Conservation (phyloP, 768 basidiomycete species). For the Nidula microcarpa region DNA sequence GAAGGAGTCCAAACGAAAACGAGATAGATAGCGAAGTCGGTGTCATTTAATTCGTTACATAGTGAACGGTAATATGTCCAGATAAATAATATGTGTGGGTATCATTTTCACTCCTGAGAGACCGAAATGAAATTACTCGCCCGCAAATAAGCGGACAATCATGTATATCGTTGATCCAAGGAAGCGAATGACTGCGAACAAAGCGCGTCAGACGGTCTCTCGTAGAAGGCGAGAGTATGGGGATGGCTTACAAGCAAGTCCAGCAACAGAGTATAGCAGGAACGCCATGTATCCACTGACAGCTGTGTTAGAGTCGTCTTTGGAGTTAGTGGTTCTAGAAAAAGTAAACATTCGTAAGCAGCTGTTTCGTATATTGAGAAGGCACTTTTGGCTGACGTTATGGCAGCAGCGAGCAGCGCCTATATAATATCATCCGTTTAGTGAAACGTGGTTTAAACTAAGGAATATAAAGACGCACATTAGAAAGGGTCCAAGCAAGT, state of each 20-base stretch:
- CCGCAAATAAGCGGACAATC: conserved; percentile 82
- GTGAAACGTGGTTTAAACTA: neutral
- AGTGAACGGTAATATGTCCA: too few species aligned
- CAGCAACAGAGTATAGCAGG: conserved; percentile 83
- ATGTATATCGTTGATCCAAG: conserved; percentile 80
- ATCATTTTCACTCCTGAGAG: too few species aligned
- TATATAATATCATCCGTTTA: conserved; percentile 13
- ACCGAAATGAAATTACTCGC: conserved; percentile 51
- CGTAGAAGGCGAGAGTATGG: neutral
- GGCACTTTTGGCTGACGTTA: conserved; percentile 42
- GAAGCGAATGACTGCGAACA: conserved; percentile 71
- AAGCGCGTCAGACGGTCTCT: neutral
- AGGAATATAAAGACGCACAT: conserved; percentile 39
- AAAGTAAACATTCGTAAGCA: conserved; percentile 1
- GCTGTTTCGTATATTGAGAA: neutral
- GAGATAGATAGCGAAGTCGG: too few species aligned
- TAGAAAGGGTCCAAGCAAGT: conserved; percentile 85
- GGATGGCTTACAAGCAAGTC: conserved; percentile 69
- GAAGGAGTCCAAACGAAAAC: too few species aligned
- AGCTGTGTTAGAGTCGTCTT: conserved; percentile 41
- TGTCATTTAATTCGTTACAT: too few species aligned
- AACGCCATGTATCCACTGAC: conserved; percentile 90
- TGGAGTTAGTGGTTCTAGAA: conserved; percentile 44
- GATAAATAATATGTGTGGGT: too few species aligned
- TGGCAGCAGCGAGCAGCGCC: conserved; percentile 71